Base-by-base conservation (phyloP, 1,284 basidiomycete genomes). In the Prillingera fragicola region DNA sequence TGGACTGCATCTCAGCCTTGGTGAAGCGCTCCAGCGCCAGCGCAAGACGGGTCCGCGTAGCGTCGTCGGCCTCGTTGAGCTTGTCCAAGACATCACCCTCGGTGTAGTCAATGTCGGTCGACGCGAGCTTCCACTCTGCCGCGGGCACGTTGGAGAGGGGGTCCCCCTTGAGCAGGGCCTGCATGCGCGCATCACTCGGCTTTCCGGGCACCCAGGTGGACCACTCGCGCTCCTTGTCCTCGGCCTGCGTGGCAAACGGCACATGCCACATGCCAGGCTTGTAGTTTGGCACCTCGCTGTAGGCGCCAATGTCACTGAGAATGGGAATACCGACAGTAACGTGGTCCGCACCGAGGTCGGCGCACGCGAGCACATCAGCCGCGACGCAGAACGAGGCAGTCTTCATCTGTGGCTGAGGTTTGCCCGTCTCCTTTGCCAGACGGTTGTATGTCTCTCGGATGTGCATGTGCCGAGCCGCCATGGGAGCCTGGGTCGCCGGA, bases 371-470 rank as follows among this genome's bases (percentile, higher is more conserved):
- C 19, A 46, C 48, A 14, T 60, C 58, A 18, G 41, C 3, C 33
- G 50, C 21, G 7, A 21, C 13, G 17, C 15, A 22, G 39, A 46
- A 65, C 54, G 52, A 54, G 12, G 63, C 63, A 14, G 56, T 50
- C 48, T 62, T 64, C 58, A 60, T 63, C 18, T 55, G 50, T 17
- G 62, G 62, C 33, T 54, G 52, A 1, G 43, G 33, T 38, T 56
- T 50, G 37, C 60, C 59, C 3, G 55, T 56, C 32, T 48, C 50
- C 40, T 55, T 44, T 18, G 49, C 54, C 8, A 61, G 41, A 14
- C 50, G 34, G 46, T 56, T 52, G 33, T 57, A 64, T 9, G 54
- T 52, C 26, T 54, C 50, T 18, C 62, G 54, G 33, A 66, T 65
- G 31, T 60, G 61, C 28, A 57, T 49, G 47, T 59, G 54, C 13